Base-by-base conservation (phyloP, 2,329 filamentous ascomycete genomes). In the Dactylellina leptospora region DNA sequence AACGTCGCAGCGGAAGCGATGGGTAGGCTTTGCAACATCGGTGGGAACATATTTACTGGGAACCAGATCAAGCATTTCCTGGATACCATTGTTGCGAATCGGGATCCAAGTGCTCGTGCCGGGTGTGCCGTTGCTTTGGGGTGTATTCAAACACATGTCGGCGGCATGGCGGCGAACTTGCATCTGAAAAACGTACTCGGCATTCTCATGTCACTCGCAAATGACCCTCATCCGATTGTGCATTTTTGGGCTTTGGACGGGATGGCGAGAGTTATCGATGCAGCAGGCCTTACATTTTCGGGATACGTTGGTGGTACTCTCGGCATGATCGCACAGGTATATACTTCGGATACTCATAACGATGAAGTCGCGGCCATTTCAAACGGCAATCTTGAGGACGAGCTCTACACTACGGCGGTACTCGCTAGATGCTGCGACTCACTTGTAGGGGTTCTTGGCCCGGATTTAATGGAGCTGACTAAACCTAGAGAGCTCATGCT, bases 111-210 rank as follows among this genome's bases (percentile, higher is more conserved):
- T 79, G 92, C 92, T 36, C 88, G 95, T 78, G 93, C 96, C 45
- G 95, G 95, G 9, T 99, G 93, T 80, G 95, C 96, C 13, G 91
- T 96, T 83, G 92, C 95, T 10, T 82, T 99, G 27, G 95, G 95
- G 6, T 90, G 90, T 63, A 97, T 99, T 55, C 93, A 99, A 80
- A 90, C 92, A 16, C 92, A 96, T 79, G 90, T 99, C 30, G 96
- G 95, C 64, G 93, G 95, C 63, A 97, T 99, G 93, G 95, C 95
- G 58, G 95, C 95, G 60, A 92, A 93, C 2, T 92, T 95, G 76
- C 95, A 99, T 79, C 84, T 99, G 54, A 97, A 97, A 82, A 97
- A 92, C 1, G 97, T 99, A 53, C 85, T 97, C n/a, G 90, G 93
- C 16, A 96, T 99, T 38, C 82, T 99, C n/a, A 96, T 97, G 90